phyloP scores from a whole-genome alignment of 768 basidiomycete species.

The Leucogyrophana mollusca region DNA sequence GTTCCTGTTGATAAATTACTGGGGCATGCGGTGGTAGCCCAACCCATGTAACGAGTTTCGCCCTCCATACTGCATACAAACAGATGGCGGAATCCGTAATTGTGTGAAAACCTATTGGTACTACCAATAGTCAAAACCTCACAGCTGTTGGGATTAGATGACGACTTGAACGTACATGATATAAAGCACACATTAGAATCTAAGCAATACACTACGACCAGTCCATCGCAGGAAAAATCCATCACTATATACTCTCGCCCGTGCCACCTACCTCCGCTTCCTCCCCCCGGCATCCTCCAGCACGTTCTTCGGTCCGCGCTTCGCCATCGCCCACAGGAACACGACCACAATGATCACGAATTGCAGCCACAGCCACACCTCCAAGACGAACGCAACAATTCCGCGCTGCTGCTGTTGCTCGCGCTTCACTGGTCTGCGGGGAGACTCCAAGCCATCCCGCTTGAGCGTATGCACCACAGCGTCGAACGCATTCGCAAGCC shows the following conservation, averaged over 20 bases:
- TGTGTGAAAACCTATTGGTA: too few relatives aligned
- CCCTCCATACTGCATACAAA: too few relatives aligned
- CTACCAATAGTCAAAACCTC: too few relatives aligned
- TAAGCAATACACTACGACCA: too few relatives aligned
- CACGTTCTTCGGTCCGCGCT: slow-evolving; percentile 70
- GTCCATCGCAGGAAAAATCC: too few relatives aligned
- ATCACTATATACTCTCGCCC: background rate
- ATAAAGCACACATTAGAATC: too few relatives aligned
- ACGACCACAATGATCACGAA: slow-evolving; percentile 72
- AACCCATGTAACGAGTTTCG: too few relatives aligned
- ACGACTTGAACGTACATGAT: too few relatives aligned
- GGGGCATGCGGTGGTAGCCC: too few relatives aligned
- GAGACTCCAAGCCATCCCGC: slow-evolving; percentile 5
- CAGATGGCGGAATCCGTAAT: too few relatives aligned
- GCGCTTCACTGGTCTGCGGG: slow-evolving; percentile 10
- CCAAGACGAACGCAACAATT: slow-evolving; percentile 51
- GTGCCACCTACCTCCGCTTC: slow-evolving; percentile 17
- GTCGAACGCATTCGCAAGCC: slow-evolving; percentile 43
- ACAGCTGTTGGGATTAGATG: too few relatives aligned
- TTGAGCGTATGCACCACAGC: slow-evolving; percentile 43
- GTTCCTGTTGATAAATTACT: too few relatives aligned
- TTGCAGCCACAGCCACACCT: slow-evolving; percentile 85
- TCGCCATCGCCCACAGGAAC: slow-evolving; percentile 81
- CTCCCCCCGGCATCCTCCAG: slow-evolving; percentile 44
- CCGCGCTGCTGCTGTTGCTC: slow-evolving; percentile 27